A percentile compares a stretch with the other conserved stretches of the same genome.
phyloP scores from a whole-genome alignment of 441 rosid genomes.

The Geranium incanum region DNA sequence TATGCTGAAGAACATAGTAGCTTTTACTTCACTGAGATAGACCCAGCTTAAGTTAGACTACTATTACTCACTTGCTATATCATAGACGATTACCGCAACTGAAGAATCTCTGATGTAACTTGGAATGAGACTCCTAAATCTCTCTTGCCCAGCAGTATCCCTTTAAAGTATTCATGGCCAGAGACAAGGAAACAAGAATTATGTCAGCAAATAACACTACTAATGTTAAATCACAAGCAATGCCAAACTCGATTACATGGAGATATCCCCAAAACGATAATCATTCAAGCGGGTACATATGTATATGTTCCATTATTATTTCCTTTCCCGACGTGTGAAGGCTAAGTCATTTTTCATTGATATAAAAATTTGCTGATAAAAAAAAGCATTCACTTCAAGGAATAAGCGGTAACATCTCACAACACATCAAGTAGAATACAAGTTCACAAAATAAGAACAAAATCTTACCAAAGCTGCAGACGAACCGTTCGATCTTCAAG shows the following conservation, averaged over 20 bases:
- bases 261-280: not conserved
- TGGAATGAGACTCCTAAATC: conserved; percentile 82
- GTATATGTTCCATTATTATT: too few relatives aligned
- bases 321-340: too few relatives aligned
- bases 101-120: conserved; percentile 80
- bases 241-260: not conserved
- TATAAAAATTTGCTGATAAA: too few relatives aligned
- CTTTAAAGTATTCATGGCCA: conserved; percentile 28
- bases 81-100: conserved; percentile 79
- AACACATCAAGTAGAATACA: not conserved
- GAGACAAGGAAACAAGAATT: not conserved
- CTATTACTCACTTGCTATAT: conserved; percentile 64
- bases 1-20: not conserved
- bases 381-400: not conserved
- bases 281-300: not conserved
- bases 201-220: not conserved
- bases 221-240: not conserved
- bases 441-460: not conserved
- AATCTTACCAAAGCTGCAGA: conserved; percentile 51
- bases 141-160: conserved; percentile 89
- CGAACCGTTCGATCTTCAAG: conserved; percentile 52
- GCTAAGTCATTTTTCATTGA: too few relatives aligned
- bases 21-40: not conserved
- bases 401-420: not conserved
- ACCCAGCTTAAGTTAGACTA: not conserved